phyloP scores from a whole-genome alignment of 2,329 filamentous ascomycete species.

The Colletotrichum gigasporum region DNA sequence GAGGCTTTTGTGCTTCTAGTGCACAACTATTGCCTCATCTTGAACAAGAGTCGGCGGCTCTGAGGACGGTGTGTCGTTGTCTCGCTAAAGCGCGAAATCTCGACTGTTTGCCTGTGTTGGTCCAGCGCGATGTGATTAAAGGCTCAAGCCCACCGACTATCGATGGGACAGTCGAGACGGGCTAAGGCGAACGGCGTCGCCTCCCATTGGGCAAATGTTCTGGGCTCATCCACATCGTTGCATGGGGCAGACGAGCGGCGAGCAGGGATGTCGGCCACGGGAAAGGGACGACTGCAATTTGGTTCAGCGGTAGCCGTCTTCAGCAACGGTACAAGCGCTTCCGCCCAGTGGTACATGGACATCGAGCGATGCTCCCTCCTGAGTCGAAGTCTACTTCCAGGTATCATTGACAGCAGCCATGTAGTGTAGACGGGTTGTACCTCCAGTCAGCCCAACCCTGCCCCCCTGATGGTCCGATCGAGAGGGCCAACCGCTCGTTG shows the following conservation, averaged over 20 bases:
- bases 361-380: too few species aligned
- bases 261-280: conserved; percentile 20
- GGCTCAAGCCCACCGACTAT: conserved; percentile 16
- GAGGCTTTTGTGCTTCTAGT: neutral
- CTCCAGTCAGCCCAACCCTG: neutral
- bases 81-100: neutral
- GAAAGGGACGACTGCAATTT: conserved; percentile 3
- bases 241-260: conserved; percentile 15
- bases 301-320: conserved; percentile 1
- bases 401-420: neutral
- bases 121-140: conserved; percentile 30
- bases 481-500: neutral
- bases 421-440: neutral
- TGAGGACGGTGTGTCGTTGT: neutral
- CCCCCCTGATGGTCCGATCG: neutral
- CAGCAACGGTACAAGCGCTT: neutral
- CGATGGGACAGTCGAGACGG: conserved; percentile 25
- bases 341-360: neutral
- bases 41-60: neutral
- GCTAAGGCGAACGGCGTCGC: conserved; percentile 8
- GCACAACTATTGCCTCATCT: neutral
- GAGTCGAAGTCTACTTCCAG: too few species aligned
- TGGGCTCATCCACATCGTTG: conserved; percentile 4
- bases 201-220: conserved; percentile 24
- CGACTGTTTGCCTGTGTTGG: conserved; percentile 13